Base-by-base conservation (phyloP, 371 early-diverging fungal genomes). In the Coemansia sp. region DNA sequence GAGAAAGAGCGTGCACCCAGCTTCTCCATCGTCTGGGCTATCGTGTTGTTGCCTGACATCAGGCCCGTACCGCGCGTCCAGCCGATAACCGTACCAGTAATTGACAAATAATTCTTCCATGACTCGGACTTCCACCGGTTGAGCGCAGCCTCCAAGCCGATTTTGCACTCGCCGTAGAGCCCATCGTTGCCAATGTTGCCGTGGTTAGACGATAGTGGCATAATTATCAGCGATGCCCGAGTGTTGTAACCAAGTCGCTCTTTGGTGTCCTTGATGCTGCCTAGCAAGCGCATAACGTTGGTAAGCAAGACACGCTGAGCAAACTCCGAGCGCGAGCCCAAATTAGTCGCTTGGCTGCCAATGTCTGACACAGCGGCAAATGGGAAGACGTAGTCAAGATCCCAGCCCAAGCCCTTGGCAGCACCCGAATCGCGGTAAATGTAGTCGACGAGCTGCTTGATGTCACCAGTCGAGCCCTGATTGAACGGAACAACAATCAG, bases 41-140 rank as follows among this genome's bases (percentile, higher is more conserved):
- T 87, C 60, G 92, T 85, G 82, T 94, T 94, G 84, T 93, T 97
- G 51, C 86, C 84, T 53, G 84, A 84, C 97, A 97, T 97, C 69
- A 95, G 81, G 55, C 94, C 94, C 58, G 97, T 97, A 64, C 97
- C 97, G 71, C 95, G 88, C 53, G 95, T 95, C 97, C 97, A 97
- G 42, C 97, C 97, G 77, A 97, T 97, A 59, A 93, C 90, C 51
- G 95, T 93, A 67, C 96, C 95, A 59, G 91, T 83, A 53, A 94
- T 88, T 57, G 91, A 83, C 68, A 96, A 81, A 84, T 96, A 94
- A 71, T 81, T 81, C 89, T 86, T 90, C 96, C 96, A 96, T 60
- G 84, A 84, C 76, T 96, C 97, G 69, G 93, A 89, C 62, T 89
- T 83, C 94, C 94, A 96, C 59, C 94, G 86, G 87, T 94, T 93